Evolutionary conservation across 106 monocot species (phyloP).

Genomic region (Dendrobium chrysotoxum): DNA sequence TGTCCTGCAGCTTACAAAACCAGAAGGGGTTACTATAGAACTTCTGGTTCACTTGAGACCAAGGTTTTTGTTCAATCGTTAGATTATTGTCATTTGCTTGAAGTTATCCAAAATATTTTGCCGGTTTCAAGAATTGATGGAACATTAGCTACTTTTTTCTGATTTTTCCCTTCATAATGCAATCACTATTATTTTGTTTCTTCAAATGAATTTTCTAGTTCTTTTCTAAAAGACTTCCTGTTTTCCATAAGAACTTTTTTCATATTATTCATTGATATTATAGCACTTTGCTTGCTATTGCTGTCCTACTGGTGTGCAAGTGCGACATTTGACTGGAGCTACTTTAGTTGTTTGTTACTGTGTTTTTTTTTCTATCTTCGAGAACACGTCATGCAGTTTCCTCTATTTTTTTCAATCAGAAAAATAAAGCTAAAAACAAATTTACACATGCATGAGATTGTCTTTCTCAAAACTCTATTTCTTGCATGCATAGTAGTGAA

Average conservation of each 20-base stretch:
- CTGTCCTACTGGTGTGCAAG: not conserved
- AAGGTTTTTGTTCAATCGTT: constrained; percentile 17
- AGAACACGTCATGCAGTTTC: no score
- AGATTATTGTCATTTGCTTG: not conserved
- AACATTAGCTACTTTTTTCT: not conserved
- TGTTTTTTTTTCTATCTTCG: no score
- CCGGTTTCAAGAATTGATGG: not conserved
- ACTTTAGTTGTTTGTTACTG: no score
- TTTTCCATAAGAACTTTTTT: not conserved
- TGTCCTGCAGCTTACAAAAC: constrained; percentile 47
- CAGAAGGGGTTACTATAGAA: constrained; percentile 14
- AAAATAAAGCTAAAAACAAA: no score
- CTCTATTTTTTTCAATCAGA: no score
- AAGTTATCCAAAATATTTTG: not conserved
- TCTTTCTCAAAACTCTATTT: no score
- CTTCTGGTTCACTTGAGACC: constrained; percentile 18
- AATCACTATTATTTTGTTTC: not conserved
- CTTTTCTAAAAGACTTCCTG: not conserved
- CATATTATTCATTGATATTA: not conserved
- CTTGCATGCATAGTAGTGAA: no score
- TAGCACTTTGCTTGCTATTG: not conserved
- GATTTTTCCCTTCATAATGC: not conserved
- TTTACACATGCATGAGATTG: no score
- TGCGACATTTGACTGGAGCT: not conserved
- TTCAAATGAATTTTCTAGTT: no score